Percentiles rank a stretch among this genome's conserved stretches.
phyloP scores from a whole-genome alignment of 306 rosid genomes.

The Rosa persica region DNA sequence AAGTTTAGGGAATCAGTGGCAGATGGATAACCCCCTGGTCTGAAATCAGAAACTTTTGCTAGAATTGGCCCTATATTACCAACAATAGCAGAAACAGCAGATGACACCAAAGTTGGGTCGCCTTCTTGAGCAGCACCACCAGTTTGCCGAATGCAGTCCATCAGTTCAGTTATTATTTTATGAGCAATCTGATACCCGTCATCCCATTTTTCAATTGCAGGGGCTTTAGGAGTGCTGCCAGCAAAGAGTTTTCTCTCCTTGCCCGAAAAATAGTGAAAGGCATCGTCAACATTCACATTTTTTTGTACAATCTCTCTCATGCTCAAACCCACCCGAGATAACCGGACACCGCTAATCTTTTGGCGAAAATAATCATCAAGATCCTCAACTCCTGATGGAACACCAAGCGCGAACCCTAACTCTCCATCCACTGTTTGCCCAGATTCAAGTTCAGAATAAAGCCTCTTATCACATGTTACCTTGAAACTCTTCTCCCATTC shows the following conservation, averaged over 20 bases:
- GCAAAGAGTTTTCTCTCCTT: conserved; percentile 74
- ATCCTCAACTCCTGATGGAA: conserved; percentile 88
- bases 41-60: conserved; percentile 64
- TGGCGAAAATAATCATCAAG: conserved; percentile 92
- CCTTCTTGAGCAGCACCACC: conserved; percentile 99
- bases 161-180: conserved; percentile 62
- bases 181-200: conserved; percentile 82
- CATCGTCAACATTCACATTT: conserved; percentile 64
- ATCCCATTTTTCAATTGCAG: conserved; percentile 75
- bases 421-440: conserved; percentile 76
- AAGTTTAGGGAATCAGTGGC: conserved; percentile 52
- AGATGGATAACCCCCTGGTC: conserved; percentile 41
- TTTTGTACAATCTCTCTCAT: conserved; percentile 92
- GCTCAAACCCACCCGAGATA: conserved; percentile 67
- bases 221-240: conserved; percentile 57
- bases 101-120: conserved; percentile 89
- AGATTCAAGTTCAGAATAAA: conserved; percentile 71
- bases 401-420: conserved; percentile 74
- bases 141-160: conserved; percentile 89
- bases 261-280: conserved; percentile 51
- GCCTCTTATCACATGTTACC: conserved; percentile 70
- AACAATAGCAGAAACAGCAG: conserved; percentile 89
- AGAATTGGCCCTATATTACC: conserved; percentile 62
- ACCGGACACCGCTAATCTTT: conserved; percentile 77
- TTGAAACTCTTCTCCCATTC: conserved; percentile 90